Conservation (phyloP, 768 basidiomycete species). For the Symmetrospora coprosmae region DNA sequence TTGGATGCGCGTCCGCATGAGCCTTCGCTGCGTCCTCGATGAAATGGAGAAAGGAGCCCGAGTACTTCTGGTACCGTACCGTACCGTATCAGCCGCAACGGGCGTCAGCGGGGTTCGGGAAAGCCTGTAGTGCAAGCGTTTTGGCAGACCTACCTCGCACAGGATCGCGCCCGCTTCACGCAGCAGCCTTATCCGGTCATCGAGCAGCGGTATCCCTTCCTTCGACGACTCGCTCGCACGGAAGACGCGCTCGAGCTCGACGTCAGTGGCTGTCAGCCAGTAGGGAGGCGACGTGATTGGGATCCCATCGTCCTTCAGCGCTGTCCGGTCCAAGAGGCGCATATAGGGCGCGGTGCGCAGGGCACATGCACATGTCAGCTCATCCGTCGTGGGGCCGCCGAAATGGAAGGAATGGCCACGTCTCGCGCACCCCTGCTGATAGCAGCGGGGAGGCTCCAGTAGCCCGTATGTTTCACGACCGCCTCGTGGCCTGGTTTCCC, state of each 20-base stretch:
- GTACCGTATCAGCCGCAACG: not conserved
- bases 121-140: too few species aligned
- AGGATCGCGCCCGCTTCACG: conserved; percentile 62
- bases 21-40: conserved; percentile 47
- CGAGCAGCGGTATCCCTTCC: conserved; percentile 57
- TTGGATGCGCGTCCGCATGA: too few species aligned
- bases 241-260: conserved; percentile 38
- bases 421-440: conserved; percentile 44
- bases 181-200: conserved; percentile 60
- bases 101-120: not conserved
- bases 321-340: conserved; percentile 41
- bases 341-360: too few species aligned
- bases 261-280: conserved; percentile 47
- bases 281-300: conserved; percentile 67
- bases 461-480: conserved; percentile 54
- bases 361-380: too few species aligned
- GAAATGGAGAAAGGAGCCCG: conserved; percentile 57
- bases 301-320: conserved; percentile 58
- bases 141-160: conserved; percentile 46
- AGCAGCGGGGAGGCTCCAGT: conserved; percentile 73
- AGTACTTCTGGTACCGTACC: conserved; percentile 54
- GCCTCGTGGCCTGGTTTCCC: conserved; percentile 36
- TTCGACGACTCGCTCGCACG: conserved; percentile 35
- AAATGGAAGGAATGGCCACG: too few species aligned
- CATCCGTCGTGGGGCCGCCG: too few species aligned